phyloP scores from a whole-genome alignment of 495 filamentous ascomycete genomes.

The Barbatosphaeria neglecta region DNA sequence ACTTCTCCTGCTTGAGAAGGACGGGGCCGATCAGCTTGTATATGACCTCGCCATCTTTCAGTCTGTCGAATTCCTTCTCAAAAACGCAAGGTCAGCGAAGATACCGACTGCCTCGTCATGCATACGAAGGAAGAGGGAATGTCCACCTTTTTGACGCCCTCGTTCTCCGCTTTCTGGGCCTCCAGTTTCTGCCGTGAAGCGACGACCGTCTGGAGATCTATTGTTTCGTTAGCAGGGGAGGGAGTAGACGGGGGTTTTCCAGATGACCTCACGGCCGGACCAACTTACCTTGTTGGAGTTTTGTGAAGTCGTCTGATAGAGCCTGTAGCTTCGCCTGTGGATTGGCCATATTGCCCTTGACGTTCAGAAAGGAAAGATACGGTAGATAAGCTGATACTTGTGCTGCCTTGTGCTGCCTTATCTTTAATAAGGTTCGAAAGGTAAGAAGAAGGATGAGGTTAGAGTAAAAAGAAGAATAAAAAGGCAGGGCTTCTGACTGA shows the following conservation, averaged over 20 bases:
- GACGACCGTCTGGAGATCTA: constrained; percentile 68
- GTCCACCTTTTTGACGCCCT: constrained; percentile 67
- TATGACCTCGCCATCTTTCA: constrained; percentile 73
- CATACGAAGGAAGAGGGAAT: background rate
- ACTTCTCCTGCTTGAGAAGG: constrained; percentile 83
- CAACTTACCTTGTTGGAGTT: constrained; percentile 62
- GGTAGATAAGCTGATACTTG: no score
- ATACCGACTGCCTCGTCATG: background rate
- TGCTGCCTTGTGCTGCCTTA: no score
- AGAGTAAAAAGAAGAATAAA: no score
- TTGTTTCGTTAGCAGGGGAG: constrained; percentile 1
- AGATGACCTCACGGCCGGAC: background rate
- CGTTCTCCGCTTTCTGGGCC: constrained; percentile 86
- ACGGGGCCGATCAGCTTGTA: constrained; percentile 93
- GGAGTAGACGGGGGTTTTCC: background rate
- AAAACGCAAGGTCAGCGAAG: constrained; percentile 6
- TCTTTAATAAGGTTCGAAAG: no score
- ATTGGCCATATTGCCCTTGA: constrained; percentile 33
- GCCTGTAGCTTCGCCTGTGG: constrained; percentile 53
- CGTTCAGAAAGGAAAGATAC: background rate
- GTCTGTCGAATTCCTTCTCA: constrained; percentile 76
- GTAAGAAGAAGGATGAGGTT: no score
- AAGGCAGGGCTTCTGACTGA: no score
- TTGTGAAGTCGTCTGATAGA: constrained; percentile 78
- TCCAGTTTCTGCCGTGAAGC: constrained; percentile 85